Evolutionary conservation across 1,139 yeast species (phyloP).

Genomic region (Magnusiomyces ingens): DNA sequence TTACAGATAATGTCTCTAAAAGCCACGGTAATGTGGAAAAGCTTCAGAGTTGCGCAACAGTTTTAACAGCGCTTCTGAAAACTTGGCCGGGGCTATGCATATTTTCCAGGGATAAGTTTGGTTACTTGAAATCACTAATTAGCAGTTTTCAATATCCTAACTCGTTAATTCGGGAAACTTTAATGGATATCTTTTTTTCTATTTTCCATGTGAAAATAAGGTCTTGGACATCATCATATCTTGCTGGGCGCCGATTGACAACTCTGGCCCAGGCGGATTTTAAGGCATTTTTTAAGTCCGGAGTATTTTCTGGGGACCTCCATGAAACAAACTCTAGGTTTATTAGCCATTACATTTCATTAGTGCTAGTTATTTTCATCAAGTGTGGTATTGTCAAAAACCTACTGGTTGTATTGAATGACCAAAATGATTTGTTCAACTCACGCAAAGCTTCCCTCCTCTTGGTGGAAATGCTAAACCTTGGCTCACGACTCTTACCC

Average conservation of each 20-base stretch:
- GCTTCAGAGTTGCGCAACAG: constrained; percentile 55
- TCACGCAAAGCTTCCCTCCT: constrained; percentile 57
- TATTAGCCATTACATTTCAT: constrained; percentile 55
- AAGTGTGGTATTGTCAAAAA: constrained; percentile 50
- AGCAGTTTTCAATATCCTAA: constrained; percentile 57
- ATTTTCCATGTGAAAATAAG: constrained; percentile 50
- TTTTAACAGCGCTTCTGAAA: constrained; percentile 56
- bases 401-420: constrained; percentile 45
- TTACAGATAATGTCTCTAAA: constrained; percentile 49
- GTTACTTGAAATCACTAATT: constrained; percentile 52
- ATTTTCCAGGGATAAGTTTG: constrained; percentile 52
- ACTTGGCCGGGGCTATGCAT: constrained; percentile 74
- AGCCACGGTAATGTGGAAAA: constrained; percentile 46
- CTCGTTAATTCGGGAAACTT: constrained; percentile 48
- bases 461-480: constrained; percentile 52
- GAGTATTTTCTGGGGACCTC: constrained; percentile 1
- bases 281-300: not conserved
- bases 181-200: constrained; percentile 68
- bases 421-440: constrained; percentile 40
- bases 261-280: constrained; percentile 24
- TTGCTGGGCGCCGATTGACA: constrained; percentile 34
- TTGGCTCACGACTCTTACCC: constrained; percentile 26
- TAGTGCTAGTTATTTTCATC: constrained; percentile 47
- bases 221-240: constrained; percentile 45
- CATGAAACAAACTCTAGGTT: constrained; percentile 19